phyloP scores from a whole-genome alignment of 768 basidiomycete species.

The Serendipita vermifera region DNA sequence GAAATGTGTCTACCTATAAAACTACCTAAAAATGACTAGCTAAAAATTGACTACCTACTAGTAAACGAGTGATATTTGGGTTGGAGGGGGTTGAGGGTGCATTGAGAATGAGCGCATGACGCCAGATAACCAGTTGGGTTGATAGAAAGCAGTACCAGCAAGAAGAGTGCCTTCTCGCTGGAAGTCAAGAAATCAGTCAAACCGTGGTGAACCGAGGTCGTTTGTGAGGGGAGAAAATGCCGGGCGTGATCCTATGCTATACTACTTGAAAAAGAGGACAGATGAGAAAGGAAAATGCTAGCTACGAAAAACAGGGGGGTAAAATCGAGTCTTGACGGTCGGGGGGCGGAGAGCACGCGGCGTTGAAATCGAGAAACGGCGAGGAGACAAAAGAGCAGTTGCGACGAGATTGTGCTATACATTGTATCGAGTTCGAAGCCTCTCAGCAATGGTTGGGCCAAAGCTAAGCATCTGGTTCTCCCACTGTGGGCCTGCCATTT shows the following conservation, averaged over 20 bases:
- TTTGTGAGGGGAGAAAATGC: background rate
- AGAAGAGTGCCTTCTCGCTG: background rate
- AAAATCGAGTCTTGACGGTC: background rate
- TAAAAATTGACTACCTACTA: conserved; percentile 8
- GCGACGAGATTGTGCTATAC: conserved; percentile 37
- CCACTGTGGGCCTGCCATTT: conserved; percentile 82
- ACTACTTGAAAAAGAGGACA: conserved; percentile 6
- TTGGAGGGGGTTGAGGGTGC: too few relatives aligned
- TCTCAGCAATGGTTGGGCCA: conserved; percentile 80
- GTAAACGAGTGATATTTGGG: background rate
- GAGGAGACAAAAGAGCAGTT: background rate
- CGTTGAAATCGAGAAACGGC: background rate
- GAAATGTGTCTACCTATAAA: conserved; percentile 8
- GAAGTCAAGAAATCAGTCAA: background rate
- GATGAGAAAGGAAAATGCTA: conserved; percentile 9
- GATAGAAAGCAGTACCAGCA: background rate
- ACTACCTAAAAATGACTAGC: conserved; percentile 5
- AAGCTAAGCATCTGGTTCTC: conserved; percentile 65
- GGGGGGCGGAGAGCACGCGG: conserved; percentile 8
- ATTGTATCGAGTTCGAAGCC: conserved; percentile 74
- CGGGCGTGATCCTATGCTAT: conserved; percentile 7
- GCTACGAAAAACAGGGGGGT: background rate
- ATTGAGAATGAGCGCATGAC: background rate
- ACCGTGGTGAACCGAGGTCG: background rate
- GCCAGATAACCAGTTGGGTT: background rate